Evolutionary conservation across 306 rosid genomes (phyloP), one percentile per base, ranked within the genome.

Genomic region (Sicyos edulis): DNA sequence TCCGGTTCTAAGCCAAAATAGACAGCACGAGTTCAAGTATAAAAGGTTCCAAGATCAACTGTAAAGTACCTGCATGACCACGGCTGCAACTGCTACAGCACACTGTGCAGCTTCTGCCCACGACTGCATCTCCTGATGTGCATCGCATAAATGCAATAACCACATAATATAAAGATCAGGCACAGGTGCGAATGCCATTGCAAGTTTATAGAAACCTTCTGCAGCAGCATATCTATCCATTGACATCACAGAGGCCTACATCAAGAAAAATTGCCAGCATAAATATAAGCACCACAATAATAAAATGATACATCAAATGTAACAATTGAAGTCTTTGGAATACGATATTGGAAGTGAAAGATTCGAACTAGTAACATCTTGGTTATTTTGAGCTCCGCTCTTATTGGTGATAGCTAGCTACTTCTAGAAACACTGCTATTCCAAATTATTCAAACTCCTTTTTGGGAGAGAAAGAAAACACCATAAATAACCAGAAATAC

Each of bases 51-150:
- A 69, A 72, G 37, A 22, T 17, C 10, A 71, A 78, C 42, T 70
- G 54, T 32, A 14, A 22, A 51, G 15, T 83, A 87, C 98, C 96
- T 88, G 98, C 98, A 93, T 88, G 56, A 93, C 97, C 82, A 93
- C 96, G 75, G 96, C 97, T 58, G 98, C 97, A 65, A 93, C 97
- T 19, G 96, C 98, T 22, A 93, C 98, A 26, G 98, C 95, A 82
- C 98, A 93, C 81, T 93, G 98, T 73, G 98, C 98, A 78, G 98
- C 91, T 87, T 93, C 98, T 12, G 97, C 98, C 97, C 97, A 90
- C 20, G 98, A 93, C 79, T 90, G 98, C 96, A 93, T 88, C 87
- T 93, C 97, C 73, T 90, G 98, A 78, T 93, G 98, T 1, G 98
- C 98, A 80, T 93, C 98, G 79, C 98, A 93, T 40, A 93, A 82